A percentile compares a stretch with the other conserved stretches of the same genome.
phyloP scores from a whole-genome alignment of 495 filamentous ascomycete genomes.

The Trichoderma erinaceum region DNA sequence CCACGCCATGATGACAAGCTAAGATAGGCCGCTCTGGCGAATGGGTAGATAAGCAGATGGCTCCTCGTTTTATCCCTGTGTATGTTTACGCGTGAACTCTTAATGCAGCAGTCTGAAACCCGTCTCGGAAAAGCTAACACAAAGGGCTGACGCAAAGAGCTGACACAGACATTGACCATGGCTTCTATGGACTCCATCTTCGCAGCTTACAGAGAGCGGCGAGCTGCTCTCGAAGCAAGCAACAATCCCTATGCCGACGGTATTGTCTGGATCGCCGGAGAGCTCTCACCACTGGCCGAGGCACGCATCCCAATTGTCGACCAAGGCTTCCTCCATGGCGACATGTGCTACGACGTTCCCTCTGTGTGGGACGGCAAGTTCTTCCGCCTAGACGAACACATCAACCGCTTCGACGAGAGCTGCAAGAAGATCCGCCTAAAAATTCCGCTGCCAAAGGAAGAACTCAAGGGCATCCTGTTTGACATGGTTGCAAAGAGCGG shows the following conservation, averaged over 20 bases:
- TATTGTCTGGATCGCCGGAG: slow-evolving; percentile 33
- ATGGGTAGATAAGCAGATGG: neutral
- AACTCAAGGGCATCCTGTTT: slow-evolving; percentile 31
- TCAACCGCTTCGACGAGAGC: slow-evolving; percentile 29
- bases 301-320: slow-evolving; percentile 37
- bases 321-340: slow-evolving; percentile 39
- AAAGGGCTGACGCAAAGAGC: neutral
- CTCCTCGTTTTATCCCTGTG: neutral
- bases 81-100: neutral
- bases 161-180: neutral
- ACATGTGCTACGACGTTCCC: slow-evolving; percentile 39
- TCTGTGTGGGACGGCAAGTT: slow-evolving; percentile 33
- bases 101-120: too few relatives aligned
- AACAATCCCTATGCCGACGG: slow-evolving; percentile 31
- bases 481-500: slow-evolving; percentile 35
- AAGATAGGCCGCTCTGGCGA: neutral
- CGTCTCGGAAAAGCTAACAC: too few relatives aligned
- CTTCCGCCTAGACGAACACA: slow-evolving; percentile 23
- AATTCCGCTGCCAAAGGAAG: slow-evolving; percentile 27
- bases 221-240: slow-evolving; percentile 24
- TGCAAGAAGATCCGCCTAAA: slow-evolving; percentile 35
- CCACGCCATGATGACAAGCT: neutral
- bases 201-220: slow-evolving; percentile 26
- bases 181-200: slow-evolving; percentile 31
- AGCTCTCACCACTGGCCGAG: slow-evolving; percentile 27